Conservation (phyloP, 495 filamentous ascomycete species). For the Corynascus novoguineensis region DNA sequence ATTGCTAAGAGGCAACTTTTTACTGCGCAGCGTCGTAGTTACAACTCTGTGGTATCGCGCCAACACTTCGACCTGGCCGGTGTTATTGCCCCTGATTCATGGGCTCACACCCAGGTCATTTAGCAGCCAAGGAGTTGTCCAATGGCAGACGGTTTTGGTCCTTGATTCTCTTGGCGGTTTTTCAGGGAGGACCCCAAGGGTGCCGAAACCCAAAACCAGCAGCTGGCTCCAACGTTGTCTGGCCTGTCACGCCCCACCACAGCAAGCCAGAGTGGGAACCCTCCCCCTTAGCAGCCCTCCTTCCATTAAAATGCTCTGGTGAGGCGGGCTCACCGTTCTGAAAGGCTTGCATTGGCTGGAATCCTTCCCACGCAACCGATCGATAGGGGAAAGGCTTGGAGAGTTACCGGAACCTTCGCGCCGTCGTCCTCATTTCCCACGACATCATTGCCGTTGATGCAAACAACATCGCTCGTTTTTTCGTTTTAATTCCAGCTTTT, state of each 20-base stretch:
- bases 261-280: conserved; percentile 8
- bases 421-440: conserved; percentile 11
- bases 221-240: not conserved
- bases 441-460: conserved; percentile 24
- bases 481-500: conserved; percentile 7
- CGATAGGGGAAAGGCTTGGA: conserved; percentile 12
- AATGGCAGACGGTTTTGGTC: not conserved
- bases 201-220: conserved; percentile 4
- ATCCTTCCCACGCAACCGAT: conserved; percentile 1
- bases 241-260: conserved; percentile 6
- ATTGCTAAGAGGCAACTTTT: conserved; percentile 5
- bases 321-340: conserved; percentile 19
- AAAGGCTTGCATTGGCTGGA: conserved; percentile 19
- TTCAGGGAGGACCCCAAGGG: conserved; percentile 12
- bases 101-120: conserved; percentile 3
- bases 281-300: conserved; percentile 10
- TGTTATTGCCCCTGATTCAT: conserved; percentile 2
- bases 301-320: conserved; percentile 22
- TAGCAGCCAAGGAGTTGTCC: not conserved
- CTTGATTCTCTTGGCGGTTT: not conserved
- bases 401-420: conserved; percentile 9
- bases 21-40: not conserved
- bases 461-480: conserved; percentile 21
- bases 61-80: not conserved
- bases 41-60: not conserved